Evolutionary conservation across 805 yeast species (phyloP).

Genomic region (Nematodospora valgi): DNA sequence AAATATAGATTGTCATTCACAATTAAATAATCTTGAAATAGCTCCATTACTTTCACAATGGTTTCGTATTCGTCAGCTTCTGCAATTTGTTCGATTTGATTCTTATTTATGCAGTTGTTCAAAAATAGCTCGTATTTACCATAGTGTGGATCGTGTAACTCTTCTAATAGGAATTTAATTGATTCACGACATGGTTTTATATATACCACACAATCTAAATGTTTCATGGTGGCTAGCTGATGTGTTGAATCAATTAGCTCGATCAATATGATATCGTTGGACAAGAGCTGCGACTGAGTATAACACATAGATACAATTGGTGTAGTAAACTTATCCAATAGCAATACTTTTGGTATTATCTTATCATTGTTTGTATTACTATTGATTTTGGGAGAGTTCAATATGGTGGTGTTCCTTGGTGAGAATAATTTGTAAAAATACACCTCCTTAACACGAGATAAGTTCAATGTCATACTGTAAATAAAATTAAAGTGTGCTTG

Average conservation of each 20-base stretch:
- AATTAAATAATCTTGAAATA: slow-evolving; percentile 80
- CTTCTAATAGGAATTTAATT: slow-evolving; percentile 57
- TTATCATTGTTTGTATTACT: slow-evolving; percentile 4
- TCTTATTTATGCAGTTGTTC: slow-evolving; percentile 70
- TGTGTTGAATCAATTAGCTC: slow-evolving; percentile 59
- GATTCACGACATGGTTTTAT: slow-evolving; percentile 69
- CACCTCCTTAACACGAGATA: slow-evolving; percentile 24
- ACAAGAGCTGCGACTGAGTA: slow-evolving; percentile 79
- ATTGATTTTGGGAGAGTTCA: background rate
- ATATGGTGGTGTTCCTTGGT: slow-evolving; percentile 9
- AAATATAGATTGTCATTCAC: slow-evolving; percentile 65
- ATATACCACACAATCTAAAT: slow-evolving; percentile 77
- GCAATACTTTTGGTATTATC: slow-evolving; percentile 60
- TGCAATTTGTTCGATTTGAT: slow-evolving; percentile 80
- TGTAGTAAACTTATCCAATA: slow-evolving; percentile 79
- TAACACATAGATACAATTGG: slow-evolving; percentile 83
- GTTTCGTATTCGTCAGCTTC: slow-evolving; percentile 87
- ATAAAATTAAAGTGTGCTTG: no score
- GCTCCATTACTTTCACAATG: slow-evolving; percentile 70
- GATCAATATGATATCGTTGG: slow-evolving; percentile 79
- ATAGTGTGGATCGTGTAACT: slow-evolving; percentile 76
- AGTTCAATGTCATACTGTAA: slow-evolving; percentile 23
- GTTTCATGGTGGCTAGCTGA: slow-evolving; percentile 57
- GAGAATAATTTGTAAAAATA: slow-evolving; percentile 30
- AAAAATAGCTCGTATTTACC: slow-evolving; percentile 73